Evolutionary conservation across 192 early-diverging fungal genomes (phyloP), one percentile per base, ranked within the genome.

Genomic region (Backusella psychrophila): DNA sequence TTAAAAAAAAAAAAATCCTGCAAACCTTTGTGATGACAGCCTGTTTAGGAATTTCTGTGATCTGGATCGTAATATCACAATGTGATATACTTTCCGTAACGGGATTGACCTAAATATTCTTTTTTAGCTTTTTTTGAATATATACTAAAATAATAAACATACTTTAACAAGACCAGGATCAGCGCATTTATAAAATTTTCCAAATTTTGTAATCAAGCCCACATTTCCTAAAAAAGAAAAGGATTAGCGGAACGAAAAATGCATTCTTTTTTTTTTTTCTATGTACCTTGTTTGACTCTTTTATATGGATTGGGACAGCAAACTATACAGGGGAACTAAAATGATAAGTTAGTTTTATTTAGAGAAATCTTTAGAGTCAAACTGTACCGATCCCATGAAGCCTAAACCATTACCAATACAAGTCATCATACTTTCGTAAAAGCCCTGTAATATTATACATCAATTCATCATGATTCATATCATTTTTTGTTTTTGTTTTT

Each of bases 21-120:
- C 56, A 63, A 70, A 76, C 75, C 72, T 97, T 94, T 68, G 94
- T 95, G 78, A 95, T 92, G 71, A 97, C 92, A 33, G 85, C 83
- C 79, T 96, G 92, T 35, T 81, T 72, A 44, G 89, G 89, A 29
- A 96, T 90, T 9, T 91, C 77, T 39, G 82, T 76, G 8, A 93
- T 88, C 68, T 91, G 87, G 29, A 94, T 86, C 73, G 87, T 90
- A 52, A 90, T 90, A 74, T 93, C 89, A 17, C 90, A 82, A 38
- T 76, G 80, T 4, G 41, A 39, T 53, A 85, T 36, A 3, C 41
- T 72, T 68, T 88, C 87, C 3, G 84, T 85, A 67, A 83, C 21
- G 12, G 83, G 82, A 70, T 88, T 88, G 17, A 90, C 81, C 21
- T 78, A 71, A 63, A 8, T 3, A 38, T n/a, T 17, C 0, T 7